Evolutionary conservation across 2,329 filamentous ascomycete genomes (phyloP).

Genomic region (Rhynchosporium graminicola): DNA sequence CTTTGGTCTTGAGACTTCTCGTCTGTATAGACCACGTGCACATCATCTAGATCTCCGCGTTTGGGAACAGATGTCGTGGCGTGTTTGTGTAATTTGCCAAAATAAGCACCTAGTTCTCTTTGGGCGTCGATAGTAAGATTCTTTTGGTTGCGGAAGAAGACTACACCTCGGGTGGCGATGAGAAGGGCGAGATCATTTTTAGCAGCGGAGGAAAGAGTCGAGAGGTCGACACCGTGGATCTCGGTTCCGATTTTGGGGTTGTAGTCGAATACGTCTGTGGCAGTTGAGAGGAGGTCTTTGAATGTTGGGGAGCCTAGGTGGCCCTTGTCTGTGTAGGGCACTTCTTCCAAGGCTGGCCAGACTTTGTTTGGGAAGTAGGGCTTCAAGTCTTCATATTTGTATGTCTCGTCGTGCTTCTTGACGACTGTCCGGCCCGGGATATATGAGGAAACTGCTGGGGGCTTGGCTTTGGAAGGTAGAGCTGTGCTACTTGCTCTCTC

Average conservation of each 20-base stretch:
- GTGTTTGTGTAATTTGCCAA: constrained; percentile 55
- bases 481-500: constrained; percentile 9
- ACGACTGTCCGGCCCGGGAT: constrained; percentile 49
- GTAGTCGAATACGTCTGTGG: constrained; percentile 57
- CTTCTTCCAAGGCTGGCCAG: constrained; percentile 51
- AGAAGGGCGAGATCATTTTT: constrained; percentile 53
- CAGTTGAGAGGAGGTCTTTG: constrained; percentile 51
- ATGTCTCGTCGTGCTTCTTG: constrained; percentile 49
- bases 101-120: constrained; percentile 52
- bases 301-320: constrained; percentile 55
- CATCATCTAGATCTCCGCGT: constrained; percentile 53
- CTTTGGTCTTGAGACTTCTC: constrained; percentile 54
- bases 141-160: constrained; percentile 58
- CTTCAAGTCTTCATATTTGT: constrained; percentile 53
- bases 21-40: constrained; percentile 57
- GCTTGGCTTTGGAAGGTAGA: constrained; percentile 16
- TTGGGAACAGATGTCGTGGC: constrained; percentile 54
- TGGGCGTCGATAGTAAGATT: constrained; percentile 56
- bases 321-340: constrained; percentile 55
- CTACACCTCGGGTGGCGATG: constrained; percentile 55
- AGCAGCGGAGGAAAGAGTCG: constrained; percentile 45
- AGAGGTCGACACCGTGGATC: constrained; percentile 34
- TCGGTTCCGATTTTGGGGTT: constrained; percentile 45
- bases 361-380: constrained; percentile 54
- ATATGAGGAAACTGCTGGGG: constrained; percentile 24